Evolutionary conservation across 148 eudicot genomes (phyloP).

Genomic region (Amaranthus palmeri): DNA sequence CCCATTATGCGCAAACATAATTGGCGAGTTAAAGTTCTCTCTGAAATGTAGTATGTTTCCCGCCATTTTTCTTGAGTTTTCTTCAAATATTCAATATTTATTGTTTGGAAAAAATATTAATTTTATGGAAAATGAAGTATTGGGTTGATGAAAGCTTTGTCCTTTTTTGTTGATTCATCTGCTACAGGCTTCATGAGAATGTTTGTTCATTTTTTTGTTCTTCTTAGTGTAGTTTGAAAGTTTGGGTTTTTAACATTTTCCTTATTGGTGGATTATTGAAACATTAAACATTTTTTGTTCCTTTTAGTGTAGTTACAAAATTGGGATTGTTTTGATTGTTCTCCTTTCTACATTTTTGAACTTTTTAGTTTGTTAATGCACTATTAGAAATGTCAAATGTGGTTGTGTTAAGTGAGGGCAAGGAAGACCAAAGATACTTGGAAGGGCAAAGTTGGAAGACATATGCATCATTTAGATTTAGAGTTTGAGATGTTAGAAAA

Average conservation of each 20-base stretch:
- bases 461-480: no score
- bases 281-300: neutral
- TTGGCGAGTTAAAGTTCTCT: conserved; percentile 88
- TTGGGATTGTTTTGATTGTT: no score
- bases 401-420: no score
- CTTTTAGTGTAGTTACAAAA: no score
- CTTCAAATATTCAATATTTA: neutral
- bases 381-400: neutral
- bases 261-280: neutral
- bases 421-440: no score
- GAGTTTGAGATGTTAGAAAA: no score
- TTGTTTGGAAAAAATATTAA: neutral
- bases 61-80: neutral
- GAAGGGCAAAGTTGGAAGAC: no score
- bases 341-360: no score
- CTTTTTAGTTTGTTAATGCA: neutral
- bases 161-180: no score
- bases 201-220: no score
- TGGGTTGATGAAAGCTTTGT: neutral
- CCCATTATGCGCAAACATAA: conserved; percentile 87
- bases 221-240: no score
- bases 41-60: conserved; percentile 62
- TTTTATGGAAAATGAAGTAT: neutral
- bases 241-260: neutral
- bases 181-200: no score